Base-by-base conservation (phyloP, 441 rosid genomes). In the Gossypium trilobum region DNA sequence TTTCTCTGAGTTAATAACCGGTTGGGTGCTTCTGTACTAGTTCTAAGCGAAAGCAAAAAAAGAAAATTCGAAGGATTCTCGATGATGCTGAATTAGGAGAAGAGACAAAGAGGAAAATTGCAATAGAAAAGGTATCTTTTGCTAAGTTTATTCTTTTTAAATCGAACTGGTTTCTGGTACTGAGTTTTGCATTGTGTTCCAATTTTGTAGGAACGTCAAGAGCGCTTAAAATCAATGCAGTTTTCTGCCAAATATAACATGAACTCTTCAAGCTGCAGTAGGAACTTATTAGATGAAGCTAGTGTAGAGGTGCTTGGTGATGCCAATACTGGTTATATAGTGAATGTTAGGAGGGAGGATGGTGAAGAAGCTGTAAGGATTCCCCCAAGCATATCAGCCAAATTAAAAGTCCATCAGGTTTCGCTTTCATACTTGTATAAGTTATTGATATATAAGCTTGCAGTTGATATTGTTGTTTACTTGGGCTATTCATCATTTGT, bases 41-140 rank as follows among this genome's bases (percentile, higher is more conserved):
- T 70, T 76, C 82, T 59, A 93, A 84, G 92, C 88, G 84, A 82
- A 92, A 81, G 87, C 79, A 14, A 46, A 88, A 92, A 78, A 96
- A 88, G 93, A 90, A 84, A 81, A 93, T 93, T 65, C 89, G 99
- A 52, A 83, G 99, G 85, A 96, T 96, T 60, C 84, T 96, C 73
- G 99, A 96, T 79, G 99, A 96, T 83, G 85, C 98, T 75, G 99
- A 96, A 87, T 82, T 96, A 80, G 99, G 99, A 74, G 98, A 93
- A 79, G 98, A 94, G 73, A 96, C 99, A 16, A 91, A 89, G 85
- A 88, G 89, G 72, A 96, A 96, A 88, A 96, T 94, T 73, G 99
- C 98, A 67, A 91, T 96, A 36, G 99, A 96, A 86, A 94, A 96
- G 95, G 99, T 92, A 75, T 39, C 74, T 39, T 76, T 66, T 58